Conservation (phyloP, 495 filamentous ascomycete genomes). For the Tuber brumale region DNA sequence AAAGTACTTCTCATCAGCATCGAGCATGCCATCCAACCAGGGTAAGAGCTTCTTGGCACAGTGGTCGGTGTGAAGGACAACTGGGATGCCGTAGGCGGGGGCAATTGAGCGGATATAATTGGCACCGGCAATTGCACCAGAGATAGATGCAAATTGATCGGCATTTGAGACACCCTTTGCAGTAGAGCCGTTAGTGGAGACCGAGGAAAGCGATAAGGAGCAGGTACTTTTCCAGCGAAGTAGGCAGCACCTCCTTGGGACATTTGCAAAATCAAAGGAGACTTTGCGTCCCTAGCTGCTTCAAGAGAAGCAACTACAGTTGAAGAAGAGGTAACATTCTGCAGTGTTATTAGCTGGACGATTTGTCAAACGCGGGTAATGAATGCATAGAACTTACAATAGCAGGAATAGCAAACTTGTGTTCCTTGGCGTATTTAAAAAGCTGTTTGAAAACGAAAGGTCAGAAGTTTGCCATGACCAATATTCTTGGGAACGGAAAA, state of each 20-base stretch:
- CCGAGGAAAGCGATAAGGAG: neutral
- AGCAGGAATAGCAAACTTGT: conserved; percentile 82
- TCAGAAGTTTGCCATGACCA: neutral
- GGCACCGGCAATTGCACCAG: conserved; percentile 77
- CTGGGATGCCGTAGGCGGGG: conserved; percentile 80
- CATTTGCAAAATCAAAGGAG: conserved; percentile 83
- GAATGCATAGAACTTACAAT: conserved; percentile 57
- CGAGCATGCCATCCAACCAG: conserved; percentile 94
- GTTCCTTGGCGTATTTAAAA: conserved; percentile 78
- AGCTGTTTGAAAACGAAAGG: conserved; percentile 46
- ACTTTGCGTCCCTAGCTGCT: conserved; percentile 81
- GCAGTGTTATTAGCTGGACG: conserved; percentile 14
- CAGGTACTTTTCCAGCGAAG: conserved; percentile 70
- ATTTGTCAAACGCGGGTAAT: conserved; percentile 8
- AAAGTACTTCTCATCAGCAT: conserved; percentile 86
- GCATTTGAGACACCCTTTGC: conserved; percentile 69
- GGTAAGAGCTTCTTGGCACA: conserved; percentile 91
- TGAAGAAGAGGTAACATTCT: conserved; percentile 86
- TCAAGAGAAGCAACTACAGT: conserved; percentile 84
- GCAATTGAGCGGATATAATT: conserved; percentile 90
- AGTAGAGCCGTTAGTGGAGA: conserved; percentile 1
- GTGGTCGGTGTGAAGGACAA: conserved; percentile 87
- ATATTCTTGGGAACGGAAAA: conserved; percentile 4
- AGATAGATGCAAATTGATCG: conserved; percentile 80
- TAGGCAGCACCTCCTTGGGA: conserved; percentile 91